These are phyloP conservation scores for Skeletonema potamos DNA, from an alignment of 108 stramenopile species.

Conservation along the genomic window DNA sequence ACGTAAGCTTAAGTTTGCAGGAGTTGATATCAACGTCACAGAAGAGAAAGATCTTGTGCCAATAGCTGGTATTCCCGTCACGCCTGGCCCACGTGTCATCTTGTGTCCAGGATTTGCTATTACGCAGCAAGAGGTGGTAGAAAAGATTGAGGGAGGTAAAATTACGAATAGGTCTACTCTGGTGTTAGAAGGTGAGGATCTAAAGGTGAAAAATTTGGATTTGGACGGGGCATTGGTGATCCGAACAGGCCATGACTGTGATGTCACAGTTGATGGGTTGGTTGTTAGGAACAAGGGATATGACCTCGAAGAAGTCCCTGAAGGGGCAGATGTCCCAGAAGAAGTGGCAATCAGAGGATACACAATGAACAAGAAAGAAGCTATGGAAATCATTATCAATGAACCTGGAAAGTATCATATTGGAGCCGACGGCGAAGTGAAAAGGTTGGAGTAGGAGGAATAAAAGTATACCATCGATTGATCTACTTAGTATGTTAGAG, in stretches of 20 bases:
- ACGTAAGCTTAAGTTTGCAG: constrained; percentile 78
- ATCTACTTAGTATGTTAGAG: too few relatives aligned
- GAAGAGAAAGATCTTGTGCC: constrained; percentile 66
- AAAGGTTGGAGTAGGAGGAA: constrained; percentile 32
- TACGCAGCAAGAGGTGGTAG: constrained; percentile 70
- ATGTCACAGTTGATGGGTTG: constrained; percentile 77
- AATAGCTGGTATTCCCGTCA: constrained; percentile 80
- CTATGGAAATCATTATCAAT: constrained; percentile 65
- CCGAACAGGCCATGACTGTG: constrained; percentile 60
- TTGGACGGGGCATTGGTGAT: constrained; percentile 87
- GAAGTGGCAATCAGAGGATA: constrained; percentile 85
- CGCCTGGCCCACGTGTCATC: constrained; percentile 80
- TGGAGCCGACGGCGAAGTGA: constrained; percentile 64
- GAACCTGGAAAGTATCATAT: constrained; percentile 81
- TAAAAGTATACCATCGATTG: too few relatives aligned
- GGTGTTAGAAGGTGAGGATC: constrained; percentile 74
- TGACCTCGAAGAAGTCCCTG: constrained; percentile 64
- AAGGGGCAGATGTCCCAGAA: constrained; percentile 67
- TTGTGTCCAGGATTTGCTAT: constrained; percentile 80
- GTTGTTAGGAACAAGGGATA: constrained; percentile 80
- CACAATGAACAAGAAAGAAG: constrained; percentile 80
- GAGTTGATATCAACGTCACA: constrained; percentile 67
- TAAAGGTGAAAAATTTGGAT: constrained; percentile 75
- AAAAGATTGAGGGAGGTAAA: constrained; percentile 72
- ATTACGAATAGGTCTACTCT: constrained; percentile 72